phyloP scores from a whole-genome alignment of 768 basidiomycete genomes.

The Tulasnella sp. region DNA sequence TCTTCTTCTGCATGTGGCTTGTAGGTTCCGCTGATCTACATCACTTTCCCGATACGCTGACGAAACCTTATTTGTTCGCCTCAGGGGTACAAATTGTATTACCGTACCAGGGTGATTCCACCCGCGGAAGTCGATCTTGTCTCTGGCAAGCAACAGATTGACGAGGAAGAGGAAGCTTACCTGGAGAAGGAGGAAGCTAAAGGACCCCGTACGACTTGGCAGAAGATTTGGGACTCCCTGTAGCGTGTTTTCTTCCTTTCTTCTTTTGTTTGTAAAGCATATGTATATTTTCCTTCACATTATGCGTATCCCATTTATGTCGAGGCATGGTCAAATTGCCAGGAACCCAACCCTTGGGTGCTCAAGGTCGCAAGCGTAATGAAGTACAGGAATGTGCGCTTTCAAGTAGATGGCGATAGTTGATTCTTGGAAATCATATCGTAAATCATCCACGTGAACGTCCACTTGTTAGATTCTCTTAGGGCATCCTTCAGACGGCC shows the following conservation, averaged over 20 bases:
- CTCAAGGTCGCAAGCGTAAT: not conserved
- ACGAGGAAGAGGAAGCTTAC: conserved; percentile 49
- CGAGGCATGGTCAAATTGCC: not conserved
- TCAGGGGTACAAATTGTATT: conserved; percentile 9
- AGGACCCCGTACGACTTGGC: conserved; percentile 16
- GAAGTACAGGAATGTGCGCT: not conserved
- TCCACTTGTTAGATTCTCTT: not conserved
- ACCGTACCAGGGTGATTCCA: conserved; percentile 27
- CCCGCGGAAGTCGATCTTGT: conserved; percentile 46
- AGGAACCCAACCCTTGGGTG: not conserved
- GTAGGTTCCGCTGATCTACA: not conserved
- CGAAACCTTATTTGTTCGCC: not conserved
- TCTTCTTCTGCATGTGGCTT: conserved; percentile 17
- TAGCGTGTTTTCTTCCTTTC: not conserved
- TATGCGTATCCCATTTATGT: not conserved
- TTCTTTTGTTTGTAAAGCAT: not conserved
- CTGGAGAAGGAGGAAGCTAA: conserved; percentile 31
- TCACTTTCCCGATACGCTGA: not conserved
- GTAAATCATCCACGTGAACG: not conserved
- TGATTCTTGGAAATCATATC: not conserved
- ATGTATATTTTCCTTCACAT: not conserved
- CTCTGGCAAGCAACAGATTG: conserved; percentile 45
- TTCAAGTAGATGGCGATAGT: not conserved
- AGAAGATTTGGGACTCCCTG: conserved; percentile 16
- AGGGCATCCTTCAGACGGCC: not conserved